A percentile compares a stretch with the other conserved stretches of the same genome.
Evolutionary conservation across 2,329 filamentous ascomycete genomes (phyloP).

Genomic region (Ascochyta fabae): DNA sequence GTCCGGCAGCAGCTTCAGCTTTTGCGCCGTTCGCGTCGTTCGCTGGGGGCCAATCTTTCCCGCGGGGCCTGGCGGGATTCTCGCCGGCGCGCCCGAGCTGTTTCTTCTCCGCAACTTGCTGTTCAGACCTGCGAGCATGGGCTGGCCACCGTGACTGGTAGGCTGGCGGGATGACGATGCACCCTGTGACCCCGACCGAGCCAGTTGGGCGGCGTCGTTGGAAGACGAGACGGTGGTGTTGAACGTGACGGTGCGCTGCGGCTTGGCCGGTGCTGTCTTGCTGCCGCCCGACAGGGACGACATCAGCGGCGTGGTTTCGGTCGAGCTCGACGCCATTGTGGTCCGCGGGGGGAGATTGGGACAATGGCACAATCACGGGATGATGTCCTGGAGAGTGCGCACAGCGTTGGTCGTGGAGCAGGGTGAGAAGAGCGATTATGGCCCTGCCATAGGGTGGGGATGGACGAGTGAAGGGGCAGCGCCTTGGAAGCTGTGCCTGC

Average conservation of each 20-base stretch:
- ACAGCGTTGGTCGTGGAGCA: constrained; percentile 1
- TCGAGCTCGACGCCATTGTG: constrained; percentile 45
- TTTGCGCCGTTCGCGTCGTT: constrained; percentile 94
- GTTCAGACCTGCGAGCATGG: constrained; percentile 76
- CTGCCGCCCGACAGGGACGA: constrained; percentile 41
- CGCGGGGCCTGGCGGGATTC: constrained; percentile 49
- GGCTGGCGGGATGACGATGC: constrained; percentile 37
- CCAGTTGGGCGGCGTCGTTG: constrained; percentile 47
- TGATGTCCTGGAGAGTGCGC: not conserved
- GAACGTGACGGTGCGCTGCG: constrained; percentile 75
- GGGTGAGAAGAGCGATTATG: constrained; percentile 3
- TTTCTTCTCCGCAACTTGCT: constrained; percentile 86
- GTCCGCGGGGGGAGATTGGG: not conserved
- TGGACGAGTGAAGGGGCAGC: constrained; percentile 5
- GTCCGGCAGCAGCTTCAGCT: constrained; percentile 94
- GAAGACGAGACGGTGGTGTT: constrained; percentile 65
- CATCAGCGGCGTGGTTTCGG: constrained; percentile 48
- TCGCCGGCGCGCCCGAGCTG: constrained; percentile 72
- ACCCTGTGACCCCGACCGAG: constrained; percentile 38
- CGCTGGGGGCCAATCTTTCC: constrained; percentile 91
- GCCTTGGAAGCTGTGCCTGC: constrained; percentile 7
- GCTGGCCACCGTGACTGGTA: constrained; percentile 50
- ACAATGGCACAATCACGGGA: not conserved
- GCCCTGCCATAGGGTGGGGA: constrained; percentile 22
- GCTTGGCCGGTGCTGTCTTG: constrained; percentile 41